phyloP scores from a whole-genome alignment of 2,329 filamentous ascomycete species.

The Fusarium hainanense region DNA sequence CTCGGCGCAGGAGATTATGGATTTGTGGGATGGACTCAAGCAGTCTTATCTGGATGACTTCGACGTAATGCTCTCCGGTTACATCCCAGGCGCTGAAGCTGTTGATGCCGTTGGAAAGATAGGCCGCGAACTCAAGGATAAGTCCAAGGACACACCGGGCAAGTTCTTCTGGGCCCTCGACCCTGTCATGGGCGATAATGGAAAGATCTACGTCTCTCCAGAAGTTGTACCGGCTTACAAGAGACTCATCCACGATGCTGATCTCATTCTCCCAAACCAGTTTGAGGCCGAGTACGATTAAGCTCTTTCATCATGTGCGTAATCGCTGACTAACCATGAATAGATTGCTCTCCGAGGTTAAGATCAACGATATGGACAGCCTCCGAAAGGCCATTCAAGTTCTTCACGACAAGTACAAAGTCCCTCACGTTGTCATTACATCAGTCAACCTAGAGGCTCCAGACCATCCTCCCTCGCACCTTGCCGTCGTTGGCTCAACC shows the following conservation, averaged over 20 bases:
- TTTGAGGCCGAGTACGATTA: constrained; percentile 90
- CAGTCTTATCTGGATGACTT: constrained; percentile 89
- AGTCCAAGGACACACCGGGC: constrained; percentile 70
- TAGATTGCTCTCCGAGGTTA: constrained; percentile 85
- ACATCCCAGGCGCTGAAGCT: constrained; percentile 87
- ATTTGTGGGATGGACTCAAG: constrained; percentile 85
- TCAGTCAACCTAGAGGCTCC: constrained; percentile 77
- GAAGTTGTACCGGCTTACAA: constrained; percentile 94
- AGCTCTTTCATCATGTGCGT: not conserved
- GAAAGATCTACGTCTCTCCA: constrained; percentile 87
- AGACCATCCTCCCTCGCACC: constrained; percentile 60
- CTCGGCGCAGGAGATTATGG: constrained; percentile 82
- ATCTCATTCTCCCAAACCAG: constrained; percentile 94
- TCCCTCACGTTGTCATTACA: constrained; percentile 93
- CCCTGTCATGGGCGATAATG: constrained; percentile 98
- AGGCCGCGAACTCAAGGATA: constrained; percentile 79
- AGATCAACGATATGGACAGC: constrained; percentile 79
- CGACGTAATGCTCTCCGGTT: constrained; percentile 94
- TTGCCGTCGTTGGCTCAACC: constrained; percentile 82
- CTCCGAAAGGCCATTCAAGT: constrained; percentile 79
- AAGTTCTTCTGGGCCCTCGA: constrained; percentile 97
- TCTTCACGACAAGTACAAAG: constrained; percentile 78
- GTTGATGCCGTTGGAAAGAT: constrained; percentile 88
- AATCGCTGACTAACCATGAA: not conserved
- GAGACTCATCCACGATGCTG: constrained; percentile 79